phyloP scores from a whole-genome alignment of 148 eudicot genomes.

The Nyssa sinensis region DNA sequence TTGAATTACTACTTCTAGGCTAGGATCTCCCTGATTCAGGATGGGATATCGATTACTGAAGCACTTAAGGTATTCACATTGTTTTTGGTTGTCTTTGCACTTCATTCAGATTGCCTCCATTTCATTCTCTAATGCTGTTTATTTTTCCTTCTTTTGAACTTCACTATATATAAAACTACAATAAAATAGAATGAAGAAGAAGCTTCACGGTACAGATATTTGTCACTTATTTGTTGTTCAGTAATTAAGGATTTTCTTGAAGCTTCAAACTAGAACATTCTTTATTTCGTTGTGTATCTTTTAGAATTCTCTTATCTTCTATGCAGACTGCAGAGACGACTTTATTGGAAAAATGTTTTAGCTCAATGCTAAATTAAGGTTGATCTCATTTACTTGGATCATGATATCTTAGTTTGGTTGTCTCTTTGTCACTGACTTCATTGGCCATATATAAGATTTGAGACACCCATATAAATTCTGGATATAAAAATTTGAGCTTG shows the following conservation, averaged over 20 bases:
- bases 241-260: not conserved
- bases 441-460: not conserved
- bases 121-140: conserved; percentile 6
- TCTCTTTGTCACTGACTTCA: not conserved
- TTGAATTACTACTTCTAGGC: conserved; percentile 31
- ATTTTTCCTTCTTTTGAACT: conserved; percentile 15
- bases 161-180: conserved; percentile 15
- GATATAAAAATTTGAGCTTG: not conserved
- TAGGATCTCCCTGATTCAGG: conserved; percentile 54
- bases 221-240: not conserved
- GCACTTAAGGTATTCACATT: conserved; percentile 47
- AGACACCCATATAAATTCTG: not conserved
- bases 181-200: conserved; percentile 51
- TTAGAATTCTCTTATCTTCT: not conserved
- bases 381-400: conserved; percentile 8
- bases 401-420: not conserved
- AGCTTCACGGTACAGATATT: conserved; percentile 43
- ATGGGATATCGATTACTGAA: conserved; percentile 55
- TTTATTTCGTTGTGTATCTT: not conserved
- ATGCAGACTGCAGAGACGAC: conserved; percentile 67
- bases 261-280: not conserved
- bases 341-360: conserved; percentile 59
- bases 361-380: conserved; percentile 65
- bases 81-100: not conserved
- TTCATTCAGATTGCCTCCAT: not conserved